Evolutionary conservation across 345 rosid species (phyloP).

Genomic region (Acer saccharum): DNA sequence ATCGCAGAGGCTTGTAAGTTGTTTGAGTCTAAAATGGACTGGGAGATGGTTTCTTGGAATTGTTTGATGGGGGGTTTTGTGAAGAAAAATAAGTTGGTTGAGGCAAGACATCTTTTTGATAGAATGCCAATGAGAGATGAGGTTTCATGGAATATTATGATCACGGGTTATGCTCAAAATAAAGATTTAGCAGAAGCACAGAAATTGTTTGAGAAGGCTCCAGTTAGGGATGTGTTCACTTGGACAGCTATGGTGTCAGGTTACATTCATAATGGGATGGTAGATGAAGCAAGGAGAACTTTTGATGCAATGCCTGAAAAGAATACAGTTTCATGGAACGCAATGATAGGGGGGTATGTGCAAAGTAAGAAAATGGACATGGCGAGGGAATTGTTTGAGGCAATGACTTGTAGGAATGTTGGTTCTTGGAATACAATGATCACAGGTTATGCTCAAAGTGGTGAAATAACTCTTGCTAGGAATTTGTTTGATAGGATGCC

Average conservation of each 20-base stretch:
- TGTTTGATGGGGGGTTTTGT: slow-evolving; percentile 67
- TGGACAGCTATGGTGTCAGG: slow-evolving; percentile 74
- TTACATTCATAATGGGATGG: slow-evolving; percentile 52
- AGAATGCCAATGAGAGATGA: slow-evolving; percentile 48
- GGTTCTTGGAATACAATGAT: slow-evolving; percentile 76
- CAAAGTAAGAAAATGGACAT: slow-evolving; percentile 50
- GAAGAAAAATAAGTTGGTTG: slow-evolving; percentile 42
- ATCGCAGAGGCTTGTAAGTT: slow-evolving; percentile 52
- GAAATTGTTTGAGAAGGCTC: slow-evolving; percentile 51
- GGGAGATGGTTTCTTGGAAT: slow-evolving; percentile 71
- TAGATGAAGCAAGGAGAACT: slow-evolving; percentile 51
- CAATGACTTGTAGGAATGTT: slow-evolving; percentile 50
- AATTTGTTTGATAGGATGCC: slow-evolving; percentile 55
- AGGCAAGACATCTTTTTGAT: slow-evolving; percentile 53
- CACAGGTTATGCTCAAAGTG: slow-evolving; percentile 60
- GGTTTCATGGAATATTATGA: slow-evolving; percentile 61
- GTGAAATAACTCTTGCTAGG: slow-evolving; percentile 45
- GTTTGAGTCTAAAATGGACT: slow-evolving; percentile 44
- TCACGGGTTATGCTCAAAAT: slow-evolving; percentile 62
- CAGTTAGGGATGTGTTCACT: slow-evolving; percentile 53
- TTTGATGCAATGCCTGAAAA: slow-evolving; percentile 58
- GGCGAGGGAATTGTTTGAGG: slow-evolving; percentile 62
- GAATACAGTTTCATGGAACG: slow-evolving; percentile 66
- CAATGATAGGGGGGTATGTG: slow-evolving; percentile 71
- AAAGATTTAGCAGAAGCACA: slow-evolving; percentile 47